Evolutionary conservation across 805 yeast genomes (phyloP).

Genomic region (Candida arabinofermentans): DNA sequence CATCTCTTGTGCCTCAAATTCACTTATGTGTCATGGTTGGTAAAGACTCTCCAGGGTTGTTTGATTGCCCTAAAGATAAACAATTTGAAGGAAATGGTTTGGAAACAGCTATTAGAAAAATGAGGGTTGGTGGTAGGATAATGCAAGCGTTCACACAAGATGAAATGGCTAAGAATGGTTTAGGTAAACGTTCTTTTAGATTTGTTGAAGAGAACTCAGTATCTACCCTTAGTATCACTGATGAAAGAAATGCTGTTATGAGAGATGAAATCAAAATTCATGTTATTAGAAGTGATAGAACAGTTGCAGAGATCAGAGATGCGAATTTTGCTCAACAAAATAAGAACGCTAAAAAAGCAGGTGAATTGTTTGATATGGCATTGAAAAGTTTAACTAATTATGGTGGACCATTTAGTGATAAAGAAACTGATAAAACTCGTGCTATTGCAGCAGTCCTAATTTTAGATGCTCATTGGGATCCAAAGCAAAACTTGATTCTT

Average conservation of each 20-base stretch:
- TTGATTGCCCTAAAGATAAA: constrained; percentile 61
- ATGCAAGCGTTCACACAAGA: constrained; percentile 92
- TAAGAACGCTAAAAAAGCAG: constrained; percentile 61
- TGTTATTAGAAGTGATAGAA: constrained; percentile 59
- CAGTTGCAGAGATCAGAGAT: constrained; percentile 69
- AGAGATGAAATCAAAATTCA: constrained; percentile 68
- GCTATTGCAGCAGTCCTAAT: constrained; percentile 82
- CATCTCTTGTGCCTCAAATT: constrained; percentile 55
- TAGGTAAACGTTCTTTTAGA: constrained; percentile 73
- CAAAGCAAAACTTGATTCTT: constrained; percentile 48
- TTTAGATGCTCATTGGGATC: constrained; percentile 84
- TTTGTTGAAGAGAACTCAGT: constrained; percentile 62
- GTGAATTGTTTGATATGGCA: constrained; percentile 77
- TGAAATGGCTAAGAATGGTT: constrained; percentile 73
- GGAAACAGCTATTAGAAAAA: constrained; percentile 62
- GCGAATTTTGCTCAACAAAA: constrained; percentile 88
- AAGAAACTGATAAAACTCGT: constrained; percentile 36
- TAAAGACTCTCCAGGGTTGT: constrained; percentile 63
- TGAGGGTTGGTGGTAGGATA: constrained; percentile 77
- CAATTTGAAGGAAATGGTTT: constrained; percentile 57
- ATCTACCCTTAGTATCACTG: constrained; percentile 49
- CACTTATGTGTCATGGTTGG: constrained; percentile 76
- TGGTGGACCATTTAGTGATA: constrained; percentile 49
- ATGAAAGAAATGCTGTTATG: constrained; percentile 24
- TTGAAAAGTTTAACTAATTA: constrained; percentile 59